Conservation (phyloP, 768 basidiomycete species). For the Podaxis sp. region DNA sequence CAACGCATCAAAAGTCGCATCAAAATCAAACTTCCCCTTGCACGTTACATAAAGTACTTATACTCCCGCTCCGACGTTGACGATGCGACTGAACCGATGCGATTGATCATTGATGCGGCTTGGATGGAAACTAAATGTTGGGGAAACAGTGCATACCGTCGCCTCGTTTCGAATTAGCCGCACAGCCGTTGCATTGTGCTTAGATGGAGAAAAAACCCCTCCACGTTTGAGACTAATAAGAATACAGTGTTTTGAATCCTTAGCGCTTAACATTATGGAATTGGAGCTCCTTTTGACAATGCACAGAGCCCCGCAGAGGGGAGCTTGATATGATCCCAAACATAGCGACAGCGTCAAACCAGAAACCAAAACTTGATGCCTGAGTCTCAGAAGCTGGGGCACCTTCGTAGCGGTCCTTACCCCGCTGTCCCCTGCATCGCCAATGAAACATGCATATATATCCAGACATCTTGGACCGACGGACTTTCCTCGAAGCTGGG, state of each 20-base stretch:
- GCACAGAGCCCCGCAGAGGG: background rate
- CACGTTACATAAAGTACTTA: background rate
- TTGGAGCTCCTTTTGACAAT: background rate
- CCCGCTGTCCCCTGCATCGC: background rate
- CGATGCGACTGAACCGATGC: background rate
- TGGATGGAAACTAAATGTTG: background rate
- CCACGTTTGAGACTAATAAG: too few species aligned
- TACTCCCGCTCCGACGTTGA: background rate
- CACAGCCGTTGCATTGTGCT: background rate
- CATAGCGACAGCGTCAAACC: background rate
- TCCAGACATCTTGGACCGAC: background rate
- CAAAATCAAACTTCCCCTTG: background rate
- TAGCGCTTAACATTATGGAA: background rate
- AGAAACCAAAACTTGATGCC: background rate
- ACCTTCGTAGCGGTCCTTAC: background rate
- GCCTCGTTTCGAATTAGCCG: background rate
- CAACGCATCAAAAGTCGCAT: slow-evolving; percentile 9
- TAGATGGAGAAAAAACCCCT: too few species aligned
- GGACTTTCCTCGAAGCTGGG: background rate
- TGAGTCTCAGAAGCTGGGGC: background rate
- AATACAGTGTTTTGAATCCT: too few species aligned
- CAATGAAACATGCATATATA: background rate
- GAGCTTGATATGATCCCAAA: background rate
- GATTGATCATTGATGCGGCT: background rate
- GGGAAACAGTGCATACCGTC: background rate